These are phyloP conservation scores for Populus hybrid DNA, from an alignment of 441 rosid genomes.

Conservation along the genomic window DNA sequence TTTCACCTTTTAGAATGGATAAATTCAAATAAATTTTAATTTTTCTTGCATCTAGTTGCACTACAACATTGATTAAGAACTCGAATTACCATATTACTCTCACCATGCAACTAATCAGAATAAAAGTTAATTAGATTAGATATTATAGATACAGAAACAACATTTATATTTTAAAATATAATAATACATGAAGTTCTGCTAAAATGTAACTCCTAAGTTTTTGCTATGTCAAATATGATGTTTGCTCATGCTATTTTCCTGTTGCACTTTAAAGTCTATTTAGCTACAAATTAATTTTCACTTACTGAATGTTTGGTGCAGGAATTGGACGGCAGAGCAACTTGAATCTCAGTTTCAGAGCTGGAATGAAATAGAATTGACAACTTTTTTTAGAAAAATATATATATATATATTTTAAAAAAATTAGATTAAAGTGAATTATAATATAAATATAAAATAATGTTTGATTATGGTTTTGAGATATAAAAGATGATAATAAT, in stretches of 20 bases:
- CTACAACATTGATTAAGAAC: not conserved
- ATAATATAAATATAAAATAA: no score
- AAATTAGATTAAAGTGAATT: no score
- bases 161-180: no score
- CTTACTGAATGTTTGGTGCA: conserved; percentile 28
- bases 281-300: not conserved
- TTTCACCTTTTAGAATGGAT: conserved; percentile 1
- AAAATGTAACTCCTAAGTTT: not conserved
- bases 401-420: no score
- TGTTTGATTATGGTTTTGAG: no score
- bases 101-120: not conserved
- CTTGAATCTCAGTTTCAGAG: conserved; percentile 76
- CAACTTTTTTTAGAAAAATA: no score
- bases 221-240: not conserved
- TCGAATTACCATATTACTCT: not conserved
- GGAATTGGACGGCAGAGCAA: conserved; percentile 91
- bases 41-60: conserved; percentile 5
- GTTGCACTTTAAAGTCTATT: not conserved
- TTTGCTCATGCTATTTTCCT: not conserved
- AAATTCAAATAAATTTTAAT: not conserved
- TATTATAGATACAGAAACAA: no score
- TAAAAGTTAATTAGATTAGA: not conserved
- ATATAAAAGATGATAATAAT: no score
- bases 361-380: no score
- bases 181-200: no score